Evolutionary conservation across 2,329 filamentous ascomycete species (phyloP).

Genomic region (Sphaerulina vaccinii): DNA sequence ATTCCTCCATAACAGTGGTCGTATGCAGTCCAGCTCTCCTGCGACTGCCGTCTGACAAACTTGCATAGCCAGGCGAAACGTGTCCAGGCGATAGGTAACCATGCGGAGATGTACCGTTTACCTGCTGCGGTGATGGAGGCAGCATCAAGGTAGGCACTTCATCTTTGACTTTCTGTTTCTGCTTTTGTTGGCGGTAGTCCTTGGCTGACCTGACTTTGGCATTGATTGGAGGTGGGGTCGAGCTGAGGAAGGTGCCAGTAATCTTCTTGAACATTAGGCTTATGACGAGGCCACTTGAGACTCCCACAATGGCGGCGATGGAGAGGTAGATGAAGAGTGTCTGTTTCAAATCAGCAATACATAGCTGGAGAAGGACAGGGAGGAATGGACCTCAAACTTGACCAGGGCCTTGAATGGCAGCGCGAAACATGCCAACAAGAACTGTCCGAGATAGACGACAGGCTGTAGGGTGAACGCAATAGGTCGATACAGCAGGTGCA

Average conservation of each 20-base stretch:
- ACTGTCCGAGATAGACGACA: constrained; percentile 47
- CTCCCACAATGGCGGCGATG: constrained; percentile 66
- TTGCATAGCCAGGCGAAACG: constrained; percentile 24
- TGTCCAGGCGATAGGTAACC: constrained; percentile 20
- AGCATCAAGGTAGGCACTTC: constrained; percentile 14
- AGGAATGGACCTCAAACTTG: constrained; percentile 54
- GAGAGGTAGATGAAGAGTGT: constrained; percentile 60
- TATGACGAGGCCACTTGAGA: constrained; percentile 60
- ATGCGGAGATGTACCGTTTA: constrained; percentile 11
- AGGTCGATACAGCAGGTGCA: constrained; percentile 50
- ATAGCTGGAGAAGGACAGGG: neutral
- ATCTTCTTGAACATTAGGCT: constrained; percentile 55
- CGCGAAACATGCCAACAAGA: constrained; percentile 42
- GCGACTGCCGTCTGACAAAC: constrained; percentile 33
- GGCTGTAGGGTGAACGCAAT: constrained; percentile 53
- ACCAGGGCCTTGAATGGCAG: constrained; percentile 53
- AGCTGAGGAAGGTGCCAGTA: constrained; percentile 20
- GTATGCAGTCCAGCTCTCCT: constrained; percentile 55
- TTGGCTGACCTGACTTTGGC: constrained; percentile 29
- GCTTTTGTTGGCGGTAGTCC: constrained; percentile 37
- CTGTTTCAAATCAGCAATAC: constrained; percentile 37
- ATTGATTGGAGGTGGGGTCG: constrained; percentile 24
- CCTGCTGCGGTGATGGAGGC: neutral
- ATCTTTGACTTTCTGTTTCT: constrained; percentile 23
- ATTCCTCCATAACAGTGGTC: constrained; percentile 71